phyloP scores from a whole-genome alignment of 2,329 filamentous ascomycete species.

The Grosmannia serpens region DNA sequence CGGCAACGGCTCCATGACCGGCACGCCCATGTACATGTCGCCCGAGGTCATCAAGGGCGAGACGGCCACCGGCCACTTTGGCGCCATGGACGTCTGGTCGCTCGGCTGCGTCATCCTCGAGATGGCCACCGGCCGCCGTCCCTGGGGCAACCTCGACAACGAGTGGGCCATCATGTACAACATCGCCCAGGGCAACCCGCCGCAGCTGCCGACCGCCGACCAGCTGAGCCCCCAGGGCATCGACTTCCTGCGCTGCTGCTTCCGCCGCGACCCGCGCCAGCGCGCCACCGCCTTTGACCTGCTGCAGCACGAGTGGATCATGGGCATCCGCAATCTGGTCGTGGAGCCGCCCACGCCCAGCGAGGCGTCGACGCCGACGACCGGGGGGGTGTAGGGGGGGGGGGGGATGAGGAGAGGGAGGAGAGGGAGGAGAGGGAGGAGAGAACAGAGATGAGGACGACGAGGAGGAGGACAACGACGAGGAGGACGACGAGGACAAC shows the following conservation, averaged over 20 bases:
- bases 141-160: conserved; percentile 93
- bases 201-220: conserved; percentile 67
- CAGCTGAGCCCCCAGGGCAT: conserved; percentile 77
- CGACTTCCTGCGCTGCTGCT: conserved; percentile 81
- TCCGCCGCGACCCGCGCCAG: conserved; percentile 69
- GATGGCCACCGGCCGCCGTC: conserved; percentile 89
- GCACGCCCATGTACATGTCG: conserved; percentile 99
- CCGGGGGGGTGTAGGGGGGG: neutral
- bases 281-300: conserved; percentile 77
- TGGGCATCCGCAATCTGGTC: conserved; percentile 52
- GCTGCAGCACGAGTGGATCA: conserved; percentile 86
- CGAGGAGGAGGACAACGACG: neutral
- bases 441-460: too few relatives aligned
- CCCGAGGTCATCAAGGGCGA: conserved; percentile 95
- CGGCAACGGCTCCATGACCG: conserved; percentile 79
- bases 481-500: neutral
- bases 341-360: conserved; percentile 54
- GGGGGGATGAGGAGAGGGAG: too few relatives aligned
- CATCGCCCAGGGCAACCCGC: conserved; percentile 92
- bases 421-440: neutral
- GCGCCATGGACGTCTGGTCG: conserved; percentile 91
- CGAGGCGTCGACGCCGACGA: conserved; percentile 27
- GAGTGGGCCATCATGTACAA: conserved; percentile 99
- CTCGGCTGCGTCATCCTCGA: conserved; percentile 93
- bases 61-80: conserved; percentile 64